Evolutionary conservation across 768 basidiomycete genomes (phyloP), one percentile per base, ranked within the genome.

Genomic region (Mrakia hoshinonis): DNA sequence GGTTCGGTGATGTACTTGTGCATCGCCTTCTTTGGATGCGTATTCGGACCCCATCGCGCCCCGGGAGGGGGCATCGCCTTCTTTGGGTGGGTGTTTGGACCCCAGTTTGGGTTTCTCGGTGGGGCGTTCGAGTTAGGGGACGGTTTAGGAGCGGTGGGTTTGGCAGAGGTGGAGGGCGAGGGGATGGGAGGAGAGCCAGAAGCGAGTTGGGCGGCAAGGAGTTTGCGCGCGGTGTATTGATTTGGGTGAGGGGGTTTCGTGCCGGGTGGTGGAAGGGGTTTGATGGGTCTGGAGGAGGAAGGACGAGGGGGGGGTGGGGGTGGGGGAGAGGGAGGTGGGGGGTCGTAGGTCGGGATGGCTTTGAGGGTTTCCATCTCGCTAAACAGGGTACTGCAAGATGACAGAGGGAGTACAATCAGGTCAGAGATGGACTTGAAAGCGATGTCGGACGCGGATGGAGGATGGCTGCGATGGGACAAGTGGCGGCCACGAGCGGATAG

Each of bases 361-460:
- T 61, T 61, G 58, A 61, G 58, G 20, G 58, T 5, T 38, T 61
- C 58, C 58, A 61, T 61, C 36, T 61, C 58, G 58, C n/a, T 31
- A 6, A 61, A 31, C 31, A 61, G 58, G 9, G 15, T 20, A n/a
- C 58, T 61, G 58, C 4, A n/a, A 11, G 11, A 38, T 20, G 15
- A 31, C 34, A 18, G 34, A 61, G 11, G n/a, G 24, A 46, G n/a
- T 38, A 38, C 26, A 48, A 38, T 6, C 9, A 10, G 34, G 22
- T 26, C 3, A 64, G 62, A 29, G 6, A 39, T n/a, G 22, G 4
- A 31, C 13, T 36, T 22, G 7, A 13, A 31, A 9, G 34, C 10
- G 34, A 43, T 24, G 1, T 2, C 9, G 6, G 18, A 26, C 34
- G n/a, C n/a, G n/a, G n/a, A 24, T 20, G 22, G 12, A 11, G 22